Evolutionary conservation across 1,139 yeast species (phyloP), one percentile per base, ranked within the genome.

Genomic region (Saccharomyces hybrid): DNA sequence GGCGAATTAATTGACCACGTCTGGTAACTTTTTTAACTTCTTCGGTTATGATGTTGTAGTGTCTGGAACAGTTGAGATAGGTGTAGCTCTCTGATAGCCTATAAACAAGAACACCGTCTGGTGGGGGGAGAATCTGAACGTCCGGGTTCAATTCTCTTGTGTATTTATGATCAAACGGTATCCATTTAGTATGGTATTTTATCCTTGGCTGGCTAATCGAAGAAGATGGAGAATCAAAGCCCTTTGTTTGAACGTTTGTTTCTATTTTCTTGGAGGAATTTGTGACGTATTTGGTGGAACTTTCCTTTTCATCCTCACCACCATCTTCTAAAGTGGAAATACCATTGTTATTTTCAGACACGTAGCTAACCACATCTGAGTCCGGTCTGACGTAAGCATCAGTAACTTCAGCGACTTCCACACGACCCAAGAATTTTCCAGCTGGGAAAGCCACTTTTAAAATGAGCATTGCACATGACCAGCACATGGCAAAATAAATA

Each of bases 21-120:
- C 78, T 78, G 1, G 96, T 88, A 14, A 46, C 56, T 44, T 73
- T 70, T 68, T 83, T 84, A 46, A 86, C 83, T 64, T 85, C 84
- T 59, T 86, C 95, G 48, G 83, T 73, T 32, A 91, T 78, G 42
- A 72, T 70, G 62, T 90, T 97, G 49, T 81, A 76, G 70, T 86
- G 95, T 58, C 79, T 74, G 0, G 96, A 84, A 52, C 87, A 78
- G 69, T 90, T 90, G 52, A 96, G 84, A 71, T 89, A 90, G 1
- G 88, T 80, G 71, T 88, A 87, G 8, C 90, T 76, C 64, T 90
- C 97, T 42, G 83, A 75, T 50, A 95, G 88, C 64, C 95, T 80
- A 75, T 86, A 90, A 4, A 90, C 96, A 57, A 90, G 65, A 14
- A 90, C 91, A 26, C 97, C 97, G 1, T 93, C 90, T 41, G 97